Evolutionary conservation across 345 rosid species (phyloP), one percentile per base, ranked within the genome.

Genomic region (Gossypium rotundifolium): DNA sequence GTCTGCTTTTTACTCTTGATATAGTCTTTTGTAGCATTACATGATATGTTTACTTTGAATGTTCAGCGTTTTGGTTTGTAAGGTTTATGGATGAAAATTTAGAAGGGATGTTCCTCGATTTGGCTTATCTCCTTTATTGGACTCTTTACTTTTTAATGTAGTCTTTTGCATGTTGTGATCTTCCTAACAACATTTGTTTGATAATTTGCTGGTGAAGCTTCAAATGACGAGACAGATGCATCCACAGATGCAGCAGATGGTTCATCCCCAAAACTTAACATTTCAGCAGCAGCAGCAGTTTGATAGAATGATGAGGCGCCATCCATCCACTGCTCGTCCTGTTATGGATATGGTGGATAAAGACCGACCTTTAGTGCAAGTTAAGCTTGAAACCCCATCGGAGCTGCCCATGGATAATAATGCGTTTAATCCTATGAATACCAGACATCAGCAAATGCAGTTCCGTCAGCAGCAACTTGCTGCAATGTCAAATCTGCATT

Each of bases 231-330:
- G 97, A 70, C 97, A 88, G 81, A 79, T 85, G 87, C 88, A 79
- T 82, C 87, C 88, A 40, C 98, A 90, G 79, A 83, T 92, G 90
- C 94, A 88, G 79, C 97, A 87, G 76, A 84, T 93, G 91, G 72
- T 83, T 65, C 82, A 74, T 79, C 72, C 94, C 27, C 96, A 79
- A 63, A 76, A 67, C 73, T 76, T 87, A 74, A 52, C 84, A 44
- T 62, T 85, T 38, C 94, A 88, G 77, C 97, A 87, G 73, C 85
- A 86, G 48, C 88, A 83, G 75, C 88, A 88, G 57, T 74, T 89
- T 48, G 97, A 91, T 72, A 81, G 86, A 77, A 60, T 85, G 61
- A 91, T 89, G 23, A 85, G 90, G 78, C 90, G 88, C 22, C 93
- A 87, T 80, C 77, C 77, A 51, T 70, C 97, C 71, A 79, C 84